Base-by-base conservation (phyloP, 2,329 filamentous ascomycete species). In the Diatrype stigma region DNA sequence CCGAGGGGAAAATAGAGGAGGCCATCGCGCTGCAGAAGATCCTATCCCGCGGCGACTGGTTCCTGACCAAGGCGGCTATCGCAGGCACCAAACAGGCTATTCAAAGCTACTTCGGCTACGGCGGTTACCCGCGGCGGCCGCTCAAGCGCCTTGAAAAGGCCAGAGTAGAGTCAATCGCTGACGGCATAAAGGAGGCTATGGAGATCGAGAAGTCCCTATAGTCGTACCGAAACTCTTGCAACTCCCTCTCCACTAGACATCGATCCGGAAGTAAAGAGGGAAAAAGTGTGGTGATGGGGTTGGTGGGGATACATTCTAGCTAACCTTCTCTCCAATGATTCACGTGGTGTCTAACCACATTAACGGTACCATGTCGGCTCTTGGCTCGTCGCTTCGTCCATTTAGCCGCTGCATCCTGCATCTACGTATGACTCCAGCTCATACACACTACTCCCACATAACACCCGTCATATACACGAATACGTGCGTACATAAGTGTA, bases 11-110 rank as follows among this genome's bases (percentile, higher is more conserved):
- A 72, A 79, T 78, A 50, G 84, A 88, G 35, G 88, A 95, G 73
- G 87, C 90, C 6, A 80, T 86, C 59, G 81, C 79, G 57, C 73
- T 92, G 63, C 90, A 96, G 67, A 88, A 87, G 69, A 71, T 86
- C n/a, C 80, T 95, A 55, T 85, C 86, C 62, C 84, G 84, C 64
- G 86, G 86, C 30, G 90, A 95, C 70, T 95, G 89, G 89, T 84
- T 86, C 42, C 74, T 93, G 49, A 94, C 90, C 55, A 91, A 91
- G 73, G 78, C 86, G 0, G 88, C 88, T 44, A 90, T 94, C 61
- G 86, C 90, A 1, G 90, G 89, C n/a, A 94, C 90, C 21, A 95
- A 95, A 78, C 82, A 81, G 58, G 89, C 87, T 11, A 85, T 95
- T 60, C 84, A 94, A 74, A 82, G 76, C 58, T 90, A 90, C 69